phyloP scores from a whole-genome alignment of 176 grass and related monocot species.

The Rhynchospora pubera region DNA sequence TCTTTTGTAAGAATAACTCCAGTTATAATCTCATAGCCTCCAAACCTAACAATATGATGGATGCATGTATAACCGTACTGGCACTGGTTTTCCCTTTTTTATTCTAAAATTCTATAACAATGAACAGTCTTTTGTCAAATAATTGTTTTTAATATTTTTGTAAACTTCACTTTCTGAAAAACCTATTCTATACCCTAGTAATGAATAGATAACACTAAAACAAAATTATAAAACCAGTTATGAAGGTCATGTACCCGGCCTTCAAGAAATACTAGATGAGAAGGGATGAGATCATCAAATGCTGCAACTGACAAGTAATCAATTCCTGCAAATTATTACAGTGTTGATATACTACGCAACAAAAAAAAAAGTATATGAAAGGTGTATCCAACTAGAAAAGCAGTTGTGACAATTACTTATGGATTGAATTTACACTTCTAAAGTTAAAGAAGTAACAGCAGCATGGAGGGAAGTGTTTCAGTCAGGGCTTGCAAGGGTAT shows the following conservation, averaged over 20 bases:
- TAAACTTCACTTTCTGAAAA: background rate
- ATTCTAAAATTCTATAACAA: background rate
- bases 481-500: background rate
- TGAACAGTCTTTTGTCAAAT: background rate
- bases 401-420: background rate
- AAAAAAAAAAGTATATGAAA: background rate
- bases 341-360: background rate
- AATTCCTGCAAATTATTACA: constrained; percentile 37
- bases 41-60: background rate
- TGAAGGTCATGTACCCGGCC: constrained; percentile 33
- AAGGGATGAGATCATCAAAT: constrained; percentile 61
- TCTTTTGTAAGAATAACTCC: background rate
- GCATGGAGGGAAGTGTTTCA: too few species aligned
- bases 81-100: background rate
- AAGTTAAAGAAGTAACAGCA: background rate
- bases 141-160: background rate
- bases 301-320: constrained; percentile 81
- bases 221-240: background rate
- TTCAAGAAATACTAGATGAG: constrained; percentile 65
- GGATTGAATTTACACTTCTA: background rate
- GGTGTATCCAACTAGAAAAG: background rate
- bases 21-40: background rate
- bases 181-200: background rate
- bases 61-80: background rate
- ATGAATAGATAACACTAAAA: background rate